Evolutionary conservation across 1,139 yeast genomes (phyloP), one percentile per base, ranked within the genome.

Genomic region (Magnusiomyces tetraspermus): DNA sequence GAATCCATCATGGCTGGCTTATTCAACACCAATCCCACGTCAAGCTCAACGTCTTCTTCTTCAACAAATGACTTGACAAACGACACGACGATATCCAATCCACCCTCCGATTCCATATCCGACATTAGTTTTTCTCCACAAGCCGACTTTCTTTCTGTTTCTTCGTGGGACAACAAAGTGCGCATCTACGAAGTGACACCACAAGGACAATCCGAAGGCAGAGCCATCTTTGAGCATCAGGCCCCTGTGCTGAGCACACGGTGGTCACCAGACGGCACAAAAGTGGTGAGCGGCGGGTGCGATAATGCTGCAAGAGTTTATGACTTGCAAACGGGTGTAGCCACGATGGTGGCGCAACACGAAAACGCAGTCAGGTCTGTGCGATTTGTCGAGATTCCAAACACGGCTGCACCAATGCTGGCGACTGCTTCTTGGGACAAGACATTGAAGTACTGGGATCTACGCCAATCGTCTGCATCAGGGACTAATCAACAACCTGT

Each of bases 341-440:
- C 82, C 11, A 86, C 82, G 60, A 95, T 88, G 61, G 78, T 94
- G 47, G 98, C 97, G 3, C 77, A 76, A 3, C 98, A 94, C 69
- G 90, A 84, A 64, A 88, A 83, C 1, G 78, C 97, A 0, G 95
- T 94, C 15, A 78, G 77, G 56, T 68, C 79, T 24, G 86, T 92
- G 31, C 74, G 95, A 55, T 82, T 78, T 57, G 95, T 88, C 11
- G 84, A 83, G 58, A 85, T 92, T 66, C 89, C 92, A 10, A 65
- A 65, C 21, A 74, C 82, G 31, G 84, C 83, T 63, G 78, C 88
- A 0, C 96, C 85, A 46, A 87, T 87, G 57, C 81, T 92, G 28
- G 97, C 90, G 1, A 81, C 92, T 46, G 96, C 96, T 15, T 87
- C 97, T 5, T 92, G 97, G 97, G 98, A 94, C 69, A 89, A 89